Evolutionary conservation across 2,329 filamentous ascomycete species (phyloP), one percentile per base, ranked within the genome.

Genomic region (Fusarium siculi): DNA sequence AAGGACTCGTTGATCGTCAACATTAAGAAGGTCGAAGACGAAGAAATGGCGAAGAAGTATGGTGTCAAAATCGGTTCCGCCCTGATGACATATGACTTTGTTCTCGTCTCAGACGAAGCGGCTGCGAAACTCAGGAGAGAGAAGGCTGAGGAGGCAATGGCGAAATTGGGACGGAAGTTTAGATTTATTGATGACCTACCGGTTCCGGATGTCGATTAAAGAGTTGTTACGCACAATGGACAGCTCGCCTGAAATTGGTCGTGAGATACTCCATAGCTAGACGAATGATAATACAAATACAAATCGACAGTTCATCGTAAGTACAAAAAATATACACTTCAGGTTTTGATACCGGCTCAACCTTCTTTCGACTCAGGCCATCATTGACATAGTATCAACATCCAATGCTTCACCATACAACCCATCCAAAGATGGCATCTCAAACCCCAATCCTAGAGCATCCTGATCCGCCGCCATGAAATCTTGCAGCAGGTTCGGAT

Each of bases 121-220:
- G 66, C 65, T 19, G 50, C 65, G 12, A 25, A 68, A n/a, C 44
- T 69, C 3, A 42, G 66, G 11, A 56, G 66, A 4, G 46, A 64
- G 11, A 69, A 69, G 50, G 66, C 66, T 8, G 65, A 69, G 18
- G 50, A 69, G 7, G 65, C 65, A 18, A 69, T 69, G 66, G 65
- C 57, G 1, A 53, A 46, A 5, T 15, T 69, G 44, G 65, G 66
- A 8, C 57, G 50, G 2, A 64, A 47, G 28, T 69, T 69, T 19
- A 57, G n/a, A 28, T 69, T 69, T 0, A 64, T 69, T 23, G 57
- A 69, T 23, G 57, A 69, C 6, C 25, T 69, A 1, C 66, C 66
- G 19, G 65, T 69, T 34, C 66, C 66, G 3, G 66, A 69, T 34
- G 25, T 69, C 10, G 66, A 69, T 7, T 69, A 49, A n/a, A 34